Evolutionary conservation across 2,329 filamentous ascomycete species (phyloP), one percentile per base, ranked within the genome.

Genomic region (Nannizzia gypsea): DNA sequence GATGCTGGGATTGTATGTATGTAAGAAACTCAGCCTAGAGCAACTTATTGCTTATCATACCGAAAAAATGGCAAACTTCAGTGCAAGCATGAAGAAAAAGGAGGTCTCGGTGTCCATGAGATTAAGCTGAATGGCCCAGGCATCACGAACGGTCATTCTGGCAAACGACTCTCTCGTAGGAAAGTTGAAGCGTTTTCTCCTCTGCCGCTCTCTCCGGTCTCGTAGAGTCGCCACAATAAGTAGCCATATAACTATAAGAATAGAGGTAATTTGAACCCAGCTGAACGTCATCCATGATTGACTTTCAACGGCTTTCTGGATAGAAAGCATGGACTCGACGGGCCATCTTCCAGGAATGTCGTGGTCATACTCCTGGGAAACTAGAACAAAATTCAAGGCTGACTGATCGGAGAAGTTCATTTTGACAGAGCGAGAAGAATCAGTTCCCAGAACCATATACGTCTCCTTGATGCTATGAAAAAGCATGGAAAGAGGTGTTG

Each of bases 51-150:
- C 20, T 3, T 54, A 31, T 46, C 69, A 28, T 59, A 79, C 78
- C 70, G 78, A 78, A 67, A 84, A 83, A 3, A 85, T 72, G 0
- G 81, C 81, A 67, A 84, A 83, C 57, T 81, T 76, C 3, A 83
- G 69, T 1, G 80, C 74, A 56, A 77, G 80, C 15, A 73, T 68
- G 58, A 73, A 77, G 0, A 78, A 73, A 55, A 74, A 76, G 0
- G 82, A 82, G 61, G 84, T 84, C 64, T 85, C 82, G 1, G 78
- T 70, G 54, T 78, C 71, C 2, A 71, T 68, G 1, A 82, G 59
- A 31, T 72, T 70, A 57, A 69, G 71, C 44, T 78, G 72, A 54
- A 83, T 82, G 40, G 73, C 67, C 59, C 72, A 79, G 1, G 81
- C 80, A 59, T 83, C 75, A 20, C 77, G 69, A 36, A 76, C 74